Evolutionary conservation across 192 early-diverging fungal species (phyloP), one percentile per base, ranked within the genome.

Genomic region (Linnemannia schmuckeri): DNA sequence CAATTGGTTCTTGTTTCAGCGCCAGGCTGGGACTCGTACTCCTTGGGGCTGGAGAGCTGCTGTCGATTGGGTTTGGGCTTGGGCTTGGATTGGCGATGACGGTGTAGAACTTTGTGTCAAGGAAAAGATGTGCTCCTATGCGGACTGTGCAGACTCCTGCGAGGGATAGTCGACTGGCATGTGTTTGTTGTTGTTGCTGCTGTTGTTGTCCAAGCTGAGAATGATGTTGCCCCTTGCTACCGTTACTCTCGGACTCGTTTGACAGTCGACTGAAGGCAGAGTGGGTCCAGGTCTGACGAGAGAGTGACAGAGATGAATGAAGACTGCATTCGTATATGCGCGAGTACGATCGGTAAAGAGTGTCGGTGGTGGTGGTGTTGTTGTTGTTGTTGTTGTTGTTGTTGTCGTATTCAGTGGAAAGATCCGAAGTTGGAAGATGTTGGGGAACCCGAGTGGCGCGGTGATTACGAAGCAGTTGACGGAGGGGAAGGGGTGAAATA

Each of bases 71-170:
- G 52, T 4, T 55, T 68, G 76, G 2, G 49, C 27, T 55, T 52
- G 76, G 2, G 49, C 27, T 12, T 4, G 57, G 40, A 55, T 20
- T 35, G 72, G 47, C 3, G 78, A 38, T 12, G 44, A 76, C 63
- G 13, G 83, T 80, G 55, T 75, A 85, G 75, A 85, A 85, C 10
- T 70, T 77, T 8, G 91, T 92, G 46, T 90, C 72, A 24, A 82
- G 18, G 74, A 91, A 93, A n/a, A 91, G 80, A 66, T 91, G 90
- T 13, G 90, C 91, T 22, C 91, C 92, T 8, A 93, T 91, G 74
- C 90, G 88, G 10, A 93, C 77, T 75, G 91, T 90, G 66, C 85
- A 89, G 15, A 87, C 74, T 24, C 85, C 88, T 30, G 74, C 78
- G 41, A 85, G 78, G 57, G 78, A 80, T 40, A 79, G 54, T 15